These are phyloP conservation scores for Camillea tinctor DNA, from an alignment of 2,329 filamentous ascomycete genomes.

Conservation along the genomic window DNA sequence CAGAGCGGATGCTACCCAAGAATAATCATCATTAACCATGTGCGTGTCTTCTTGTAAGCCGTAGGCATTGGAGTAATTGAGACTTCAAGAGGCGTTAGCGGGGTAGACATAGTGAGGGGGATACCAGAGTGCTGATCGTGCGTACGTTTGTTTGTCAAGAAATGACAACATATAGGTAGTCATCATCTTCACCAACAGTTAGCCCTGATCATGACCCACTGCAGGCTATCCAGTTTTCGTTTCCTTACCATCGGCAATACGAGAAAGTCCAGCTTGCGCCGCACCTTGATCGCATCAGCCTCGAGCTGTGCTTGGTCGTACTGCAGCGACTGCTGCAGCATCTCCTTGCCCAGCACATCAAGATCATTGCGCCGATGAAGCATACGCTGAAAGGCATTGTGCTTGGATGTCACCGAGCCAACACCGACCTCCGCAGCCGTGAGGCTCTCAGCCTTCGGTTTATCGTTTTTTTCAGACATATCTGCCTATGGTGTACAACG, in stretches of 20 bases:
- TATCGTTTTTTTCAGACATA: slow-evolving; percentile 18
- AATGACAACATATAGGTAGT: slow-evolving; percentile 36
- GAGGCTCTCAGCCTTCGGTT: slow-evolving; percentile 4
- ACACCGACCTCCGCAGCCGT: slow-evolving; percentile 13
- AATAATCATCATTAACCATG: slow-evolving; percentile 41
- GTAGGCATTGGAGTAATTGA: slow-evolving; percentile 42
- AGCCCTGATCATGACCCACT: slow-evolving; percentile 1
- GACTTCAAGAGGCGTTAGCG: slow-evolving; percentile 8
- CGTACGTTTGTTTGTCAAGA: slow-evolving; percentile 32
- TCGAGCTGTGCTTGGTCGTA: slow-evolving; percentile 36
- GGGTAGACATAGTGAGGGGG: neutral
- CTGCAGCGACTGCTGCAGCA: slow-evolving; percentile 34
- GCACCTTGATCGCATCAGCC: slow-evolving; percentile 31
- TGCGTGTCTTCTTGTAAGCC: slow-evolving; percentile 40
- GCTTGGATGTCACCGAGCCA: slow-evolving; percentile 14
- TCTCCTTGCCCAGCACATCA: slow-evolving; percentile 25
- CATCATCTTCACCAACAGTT: slow-evolving; percentile 31
- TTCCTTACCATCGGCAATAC: slow-evolving; percentile 35
- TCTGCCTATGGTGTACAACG: neutral
- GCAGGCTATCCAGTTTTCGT: neutral
- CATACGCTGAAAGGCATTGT: slow-evolving; percentile 16
- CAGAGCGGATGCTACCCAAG: slow-evolving; percentile 43
- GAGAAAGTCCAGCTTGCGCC: slow-evolving; percentile 36
- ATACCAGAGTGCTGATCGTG: neutral
- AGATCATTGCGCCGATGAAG: slow-evolving; percentile 20